These are phyloP conservation scores for Cucurbitaria berberidis DNA, from an alignment of 2,329 filamentous ascomycete species.

Conservation along the genomic window DNA sequence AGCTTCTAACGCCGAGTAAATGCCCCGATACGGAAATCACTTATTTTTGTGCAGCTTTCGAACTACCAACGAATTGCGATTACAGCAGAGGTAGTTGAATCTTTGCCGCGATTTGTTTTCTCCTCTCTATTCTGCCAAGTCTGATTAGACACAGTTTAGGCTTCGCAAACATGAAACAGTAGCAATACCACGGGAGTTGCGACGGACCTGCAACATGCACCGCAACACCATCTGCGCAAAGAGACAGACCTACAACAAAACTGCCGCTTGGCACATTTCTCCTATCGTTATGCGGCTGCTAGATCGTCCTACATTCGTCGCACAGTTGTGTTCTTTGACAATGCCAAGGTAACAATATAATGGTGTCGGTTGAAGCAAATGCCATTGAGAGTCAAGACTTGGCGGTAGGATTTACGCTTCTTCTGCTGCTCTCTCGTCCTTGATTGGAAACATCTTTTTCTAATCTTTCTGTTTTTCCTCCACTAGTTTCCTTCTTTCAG, in stretches of 20 bases:
- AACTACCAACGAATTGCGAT: no score
- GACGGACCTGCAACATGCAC: slow-evolving; percentile 18
- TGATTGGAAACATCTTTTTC: background rate
- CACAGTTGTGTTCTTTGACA: slow-evolving; percentile 19
- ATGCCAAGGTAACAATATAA: slow-evolving; percentile 5
- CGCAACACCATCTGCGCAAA: slow-evolving; percentile 14
- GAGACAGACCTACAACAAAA: slow-evolving; percentile 10
- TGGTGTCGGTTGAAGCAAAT: slow-evolving; percentile 8
- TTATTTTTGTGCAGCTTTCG: no score
- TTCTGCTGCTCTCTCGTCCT: background rate
- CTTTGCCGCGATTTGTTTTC: no score
- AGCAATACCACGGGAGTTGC: slow-evolving; percentile 10
- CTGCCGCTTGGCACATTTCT: slow-evolving; percentile 15
- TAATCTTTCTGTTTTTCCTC: background rate
- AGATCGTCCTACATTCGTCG: slow-evolving; percentile 16
- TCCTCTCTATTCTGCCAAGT: background rate
- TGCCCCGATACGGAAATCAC: no score
- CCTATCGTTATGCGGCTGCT: background rate
- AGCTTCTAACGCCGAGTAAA: no score
- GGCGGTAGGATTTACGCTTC: background rate
- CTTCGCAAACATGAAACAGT: slow-evolving; percentile 6
- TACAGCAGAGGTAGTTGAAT: no score
- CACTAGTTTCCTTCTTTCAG: slow-evolving; percentile 2
- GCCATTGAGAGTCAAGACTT: slow-evolving; percentile 4
- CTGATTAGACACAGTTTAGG: background rate